phyloP scores from a whole-genome alignment of 1,284 basidiomycete species.

The Rhodotorula mucilaginosa region DNA sequence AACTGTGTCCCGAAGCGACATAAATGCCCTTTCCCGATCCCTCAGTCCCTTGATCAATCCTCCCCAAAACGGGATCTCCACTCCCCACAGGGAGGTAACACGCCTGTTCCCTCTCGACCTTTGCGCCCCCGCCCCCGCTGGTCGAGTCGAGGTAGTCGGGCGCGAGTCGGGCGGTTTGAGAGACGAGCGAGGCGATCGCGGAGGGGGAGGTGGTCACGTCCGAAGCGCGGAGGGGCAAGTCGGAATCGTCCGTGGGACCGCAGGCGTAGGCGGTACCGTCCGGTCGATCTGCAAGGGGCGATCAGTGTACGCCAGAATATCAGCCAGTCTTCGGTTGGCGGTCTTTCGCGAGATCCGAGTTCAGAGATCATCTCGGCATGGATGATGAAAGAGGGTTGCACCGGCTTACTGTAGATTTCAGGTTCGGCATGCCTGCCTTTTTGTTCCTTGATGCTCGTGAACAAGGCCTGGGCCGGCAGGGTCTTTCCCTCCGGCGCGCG shows the following conservation, averaged over 20 bases:
- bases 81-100: slow-evolving; percentile 58
- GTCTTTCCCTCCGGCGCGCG: slow-evolving; percentile 37
- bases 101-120: slow-evolving; percentile 50
- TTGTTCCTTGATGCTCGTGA: slow-evolving; percentile 56
- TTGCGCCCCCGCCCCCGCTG: not conserved
- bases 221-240: slow-evolving; percentile 48
- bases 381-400: no score
- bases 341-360: not conserved
- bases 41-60: slow-evolving; percentile 44
- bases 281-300: slow-evolving; percentile 45
- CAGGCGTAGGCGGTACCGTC: slow-evolving; percentile 50
- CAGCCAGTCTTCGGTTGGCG: no score
- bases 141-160: slow-evolving; percentile 49
- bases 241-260: slow-evolving; percentile 45
- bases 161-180: slow-evolving; percentile 53
- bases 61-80: slow-evolving; percentile 56
- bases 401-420: slow-evolving; percentile 50
- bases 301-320: no score
- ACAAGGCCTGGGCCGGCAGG: slow-evolving; percentile 53
- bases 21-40: slow-evolving; percentile 50
- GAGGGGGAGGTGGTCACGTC: slow-evolving; percentile 44
- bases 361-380: no score
- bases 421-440: slow-evolving; percentile 52
- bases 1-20: slow-evolving; percentile 53
- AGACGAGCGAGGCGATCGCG: slow-evolving; percentile 51